Evolutionary conservation across 306 rosid genomes (phyloP).

Genomic region (Dryas drummondii): DNA sequence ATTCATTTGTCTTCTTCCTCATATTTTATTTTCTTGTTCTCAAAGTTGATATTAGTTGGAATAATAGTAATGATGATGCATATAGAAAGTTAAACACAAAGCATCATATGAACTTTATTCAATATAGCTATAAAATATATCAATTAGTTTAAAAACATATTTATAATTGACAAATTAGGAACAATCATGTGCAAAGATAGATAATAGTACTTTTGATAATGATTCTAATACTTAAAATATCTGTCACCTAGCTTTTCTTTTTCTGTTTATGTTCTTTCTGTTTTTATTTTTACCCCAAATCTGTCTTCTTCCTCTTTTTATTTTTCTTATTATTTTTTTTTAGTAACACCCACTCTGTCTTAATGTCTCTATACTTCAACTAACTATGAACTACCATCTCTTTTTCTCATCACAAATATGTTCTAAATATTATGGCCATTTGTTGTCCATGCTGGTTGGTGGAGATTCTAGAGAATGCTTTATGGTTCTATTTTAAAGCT

Average conservation of each 20-base stretch:
- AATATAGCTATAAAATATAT: neutral
- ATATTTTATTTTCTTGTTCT: neutral
- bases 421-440: conserved; percentile 22
- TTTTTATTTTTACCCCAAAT: neutral
- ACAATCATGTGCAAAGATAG: neutral
- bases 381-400: conserved; percentile 33
- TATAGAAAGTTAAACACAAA: neutral
- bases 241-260: neutral
- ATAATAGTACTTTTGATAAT: neutral
- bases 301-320: neutral
- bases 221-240: neutral
- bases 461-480: conserved; percentile 23
- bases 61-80: neutral
- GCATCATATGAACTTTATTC: neutral
- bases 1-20: neutral
- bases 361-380: conserved; percentile 36
- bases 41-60: neutral
- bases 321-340: neutral
- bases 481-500: conserved; percentile 4
- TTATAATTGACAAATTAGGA: neutral
- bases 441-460: conserved; percentile 26
- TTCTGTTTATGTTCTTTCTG: no score
- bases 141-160: neutral
- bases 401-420: conserved; percentile 21
- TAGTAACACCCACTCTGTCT: neutral